Evolutionary conservation across 805 yeast genomes (phyloP).

Genomic region (Metschnikowia picachoensis): DNA sequence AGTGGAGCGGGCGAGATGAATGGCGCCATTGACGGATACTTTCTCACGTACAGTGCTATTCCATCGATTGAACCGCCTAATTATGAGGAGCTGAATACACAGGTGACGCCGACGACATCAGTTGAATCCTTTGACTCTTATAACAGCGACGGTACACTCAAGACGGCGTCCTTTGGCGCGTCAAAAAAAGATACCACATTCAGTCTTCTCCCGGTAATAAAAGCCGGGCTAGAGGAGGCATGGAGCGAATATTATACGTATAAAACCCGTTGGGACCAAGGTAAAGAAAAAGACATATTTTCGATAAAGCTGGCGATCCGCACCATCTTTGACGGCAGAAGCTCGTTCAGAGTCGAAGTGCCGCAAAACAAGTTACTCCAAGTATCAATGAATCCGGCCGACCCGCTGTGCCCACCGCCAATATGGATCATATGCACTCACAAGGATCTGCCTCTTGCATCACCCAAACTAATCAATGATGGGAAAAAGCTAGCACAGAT

Average conservation of each 20-base stretch:
- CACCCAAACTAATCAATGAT: conserved; percentile 54
- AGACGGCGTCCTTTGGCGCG: conserved; percentile 2
- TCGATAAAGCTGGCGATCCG: conserved; percentile 56
- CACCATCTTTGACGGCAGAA: conserved; percentile 52
- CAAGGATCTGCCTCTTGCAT: conserved; percentile 49
- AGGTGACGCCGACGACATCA: conserved; percentile 1
- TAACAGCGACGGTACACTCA: conserved; percentile 7
- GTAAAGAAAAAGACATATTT: conserved; percentile 65
- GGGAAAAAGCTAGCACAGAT: conserved; percentile 54
- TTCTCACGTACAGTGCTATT: conserved; percentile 64
- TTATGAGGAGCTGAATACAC: conserved; percentile 34
- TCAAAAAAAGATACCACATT: conserved; percentile 23
- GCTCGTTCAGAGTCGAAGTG: background rate
- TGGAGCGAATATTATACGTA: conserved; percentile 66
- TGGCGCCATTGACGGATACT: conserved; percentile 72
- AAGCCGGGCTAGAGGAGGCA: conserved; percentile 61
- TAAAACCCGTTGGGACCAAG: conserved; percentile 54
- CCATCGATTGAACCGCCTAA: conserved; percentile 62
- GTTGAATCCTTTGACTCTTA: conserved; percentile 8
- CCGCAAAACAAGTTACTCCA: conserved; percentile 18
- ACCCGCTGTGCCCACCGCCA: conserved; percentile 52
- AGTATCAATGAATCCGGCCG: conserved; percentile 32
- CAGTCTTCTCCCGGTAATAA: conserved; percentile 42
- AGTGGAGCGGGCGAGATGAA: conserved; percentile 77
- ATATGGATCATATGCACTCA: conserved; percentile 67